phyloP scores from a whole-genome alignment of 495 filamentous ascomycete species.

The Podospora bellae-mahoneyi region DNA sequence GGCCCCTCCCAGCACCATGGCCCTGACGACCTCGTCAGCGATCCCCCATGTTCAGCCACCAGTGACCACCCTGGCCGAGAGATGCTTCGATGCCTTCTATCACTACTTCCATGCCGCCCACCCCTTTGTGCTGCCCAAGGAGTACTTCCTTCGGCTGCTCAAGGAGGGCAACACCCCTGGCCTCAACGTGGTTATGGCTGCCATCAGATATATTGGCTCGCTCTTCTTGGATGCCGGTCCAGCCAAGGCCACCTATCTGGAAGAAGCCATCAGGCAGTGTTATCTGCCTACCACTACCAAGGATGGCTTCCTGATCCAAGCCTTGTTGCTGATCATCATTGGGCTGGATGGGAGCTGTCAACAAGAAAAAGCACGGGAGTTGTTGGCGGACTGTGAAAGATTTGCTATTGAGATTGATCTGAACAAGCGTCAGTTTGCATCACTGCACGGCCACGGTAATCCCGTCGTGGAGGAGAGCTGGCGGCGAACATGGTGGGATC shows the following conservation, averaged over 20 bases:
- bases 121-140: conserved; percentile 58
- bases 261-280: conserved; percentile 53
- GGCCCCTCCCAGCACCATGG: conserved; percentile 28
- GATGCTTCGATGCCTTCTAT: conserved; percentile 56
- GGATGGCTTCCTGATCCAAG: conserved; percentile 71
- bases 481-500: conserved; percentile 88
- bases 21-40: conserved; percentile 13
- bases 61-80: conserved; percentile 39
- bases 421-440: conserved; percentile 56
- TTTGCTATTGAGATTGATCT: conserved; percentile 72
- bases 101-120: conserved; percentile 67
- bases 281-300: conserved; percentile 48
- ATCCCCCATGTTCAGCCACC: conserved; percentile 29
- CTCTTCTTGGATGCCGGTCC: conserved; percentile 54
- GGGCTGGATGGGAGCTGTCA: conserved; percentile 74
- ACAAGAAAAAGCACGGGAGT: conserved; percentile 59
- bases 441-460: conserved; percentile 44
- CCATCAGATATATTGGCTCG: conserved; percentile 68
- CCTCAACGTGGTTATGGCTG: conserved; percentile 49
- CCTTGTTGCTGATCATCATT: conserved; percentile 70
- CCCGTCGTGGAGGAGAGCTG: conserved; percentile 64
- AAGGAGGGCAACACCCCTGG: conserved; percentile 39
- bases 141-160: conserved; percentile 42
- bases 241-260: conserved; percentile 51
- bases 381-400: conserved; percentile 63